These are phyloP conservation scores for Perkinsela sp. DNA, from an alignment of 208 protist species.

Conservation along the genomic window DNA sequence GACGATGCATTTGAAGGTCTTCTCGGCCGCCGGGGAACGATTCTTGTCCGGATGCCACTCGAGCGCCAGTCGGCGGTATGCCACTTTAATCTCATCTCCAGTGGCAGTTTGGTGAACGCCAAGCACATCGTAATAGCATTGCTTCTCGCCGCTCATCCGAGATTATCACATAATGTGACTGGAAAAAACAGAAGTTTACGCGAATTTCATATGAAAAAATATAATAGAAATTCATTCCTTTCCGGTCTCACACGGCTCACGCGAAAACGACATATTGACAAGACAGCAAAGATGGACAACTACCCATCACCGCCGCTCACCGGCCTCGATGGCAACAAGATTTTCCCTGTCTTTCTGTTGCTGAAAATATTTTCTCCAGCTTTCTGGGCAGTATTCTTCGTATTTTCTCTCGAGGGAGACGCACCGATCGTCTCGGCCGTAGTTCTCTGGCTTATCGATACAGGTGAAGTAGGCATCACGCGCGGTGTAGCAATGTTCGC, in stretches of 20 bases:
- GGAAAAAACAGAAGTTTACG: too few species aligned
- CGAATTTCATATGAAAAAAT: too few species aligned
- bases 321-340: background rate
- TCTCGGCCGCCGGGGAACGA: slow-evolving; percentile 15
- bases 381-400: background rate
- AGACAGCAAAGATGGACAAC: too few species aligned
- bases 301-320: too few species aligned
- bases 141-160: background rate
- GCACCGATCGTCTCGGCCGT: background rate
- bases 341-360: background rate
- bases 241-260: too few species aligned
- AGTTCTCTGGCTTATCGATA: background rate
- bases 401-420: background rate
- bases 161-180: too few species aligned
- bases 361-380: background rate
- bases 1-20: slow-evolving; percentile 47
- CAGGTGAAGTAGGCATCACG: background rate
- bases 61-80: slow-evolving; percentile 32
- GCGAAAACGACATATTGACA: too few species aligned
- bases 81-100: slow-evolving; percentile 51
- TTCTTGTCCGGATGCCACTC: slow-evolving; percentile 62
- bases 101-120: slow-evolving; percentile 20
- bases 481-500: background rate
- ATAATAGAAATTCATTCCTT: too few species aligned
- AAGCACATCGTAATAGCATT: slow-evolving; percentile 36